phyloP scores from a whole-genome alignment of 2,329 filamentous ascomycete species.

The Furcasterigmium sp. region DNA sequence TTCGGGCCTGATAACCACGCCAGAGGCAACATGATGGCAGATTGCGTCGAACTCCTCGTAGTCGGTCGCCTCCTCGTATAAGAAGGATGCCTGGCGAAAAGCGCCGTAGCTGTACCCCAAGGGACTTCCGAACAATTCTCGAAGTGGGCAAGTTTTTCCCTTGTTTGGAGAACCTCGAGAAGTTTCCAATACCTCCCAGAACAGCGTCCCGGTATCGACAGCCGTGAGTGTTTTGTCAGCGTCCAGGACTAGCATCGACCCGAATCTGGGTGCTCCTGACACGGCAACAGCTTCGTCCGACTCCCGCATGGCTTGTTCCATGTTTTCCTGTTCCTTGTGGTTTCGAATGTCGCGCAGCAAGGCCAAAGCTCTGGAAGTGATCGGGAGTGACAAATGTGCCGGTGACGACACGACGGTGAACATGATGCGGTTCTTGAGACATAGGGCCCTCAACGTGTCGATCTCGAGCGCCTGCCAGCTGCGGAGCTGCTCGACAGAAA shows the following conservation, averaged over 20 bases:
- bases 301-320: too few species aligned
- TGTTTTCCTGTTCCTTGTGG: too few species aligned
- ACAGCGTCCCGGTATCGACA: conserved; percentile 43
- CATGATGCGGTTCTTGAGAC: conserved; percentile 37
- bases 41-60: conserved; percentile 33
- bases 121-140: conserved; percentile 37
- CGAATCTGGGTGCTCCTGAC: conserved; percentile 10
- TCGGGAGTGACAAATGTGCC: too few species aligned
- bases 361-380: too few species aligned
- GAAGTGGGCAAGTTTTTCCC: conserved; percentile 22
- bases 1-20: conserved; percentile 39
- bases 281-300: too few species aligned
- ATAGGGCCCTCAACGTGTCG: conserved; percentile 33
- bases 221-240: conserved; percentile 50
- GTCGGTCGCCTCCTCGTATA: conserved; percentile 41
- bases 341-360: too few species aligned
- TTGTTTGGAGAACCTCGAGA: too few species aligned
- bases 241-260: conserved; percentile 51
- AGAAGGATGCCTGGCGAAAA: conserved; percentile 47
- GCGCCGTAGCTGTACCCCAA: conserved; percentile 46
- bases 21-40: conserved; percentile 37
- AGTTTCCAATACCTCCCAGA: conserved; percentile 33
- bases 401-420: conserved; percentile 33
- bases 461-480: conserved; percentile 45
- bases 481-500: conserved; percentile 30